A percentile compares a stretch with the other conserved stretches of the same genome.
These are phyloP conservation scores for Coemansia aciculifera DNA, from an alignment of 192 early-diverging fungal genomes.

Conservation along the genomic window DNA sequence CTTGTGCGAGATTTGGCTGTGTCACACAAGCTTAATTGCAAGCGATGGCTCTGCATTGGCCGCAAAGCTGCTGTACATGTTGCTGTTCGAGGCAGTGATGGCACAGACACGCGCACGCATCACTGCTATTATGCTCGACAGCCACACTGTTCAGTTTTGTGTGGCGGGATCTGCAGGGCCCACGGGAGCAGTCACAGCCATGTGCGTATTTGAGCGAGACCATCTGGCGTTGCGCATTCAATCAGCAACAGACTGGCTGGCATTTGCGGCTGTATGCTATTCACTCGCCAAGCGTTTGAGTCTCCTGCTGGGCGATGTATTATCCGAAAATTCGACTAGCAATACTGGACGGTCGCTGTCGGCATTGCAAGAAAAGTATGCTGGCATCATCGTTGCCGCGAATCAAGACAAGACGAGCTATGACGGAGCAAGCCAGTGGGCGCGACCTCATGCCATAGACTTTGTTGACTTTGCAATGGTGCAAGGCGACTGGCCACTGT, in stretches of 20 bases:
- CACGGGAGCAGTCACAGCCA: slow-evolving; percentile 8
- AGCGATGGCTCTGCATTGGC: slow-evolving; percentile 2
- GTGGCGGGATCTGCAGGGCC: neutral
- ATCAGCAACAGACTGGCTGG: slow-evolving; percentile 2
- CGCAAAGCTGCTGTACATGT: slow-evolving; percentile 12
- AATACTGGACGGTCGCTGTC: neutral
- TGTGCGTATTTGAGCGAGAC: slow-evolving; percentile 35
- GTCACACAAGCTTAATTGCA: neutral
- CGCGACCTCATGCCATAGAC: neutral
- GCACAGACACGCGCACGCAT: slow-evolving; percentile 6
- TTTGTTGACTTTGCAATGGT: slow-evolving; percentile 10
- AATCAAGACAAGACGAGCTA: neutral
- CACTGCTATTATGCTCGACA: slow-evolving; percentile 23
- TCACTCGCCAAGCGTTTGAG: slow-evolving; percentile 20
- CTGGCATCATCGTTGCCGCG: neutral
- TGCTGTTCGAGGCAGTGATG: slow-evolving; percentile 33
- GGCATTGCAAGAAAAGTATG: slow-evolving; percentile 1
- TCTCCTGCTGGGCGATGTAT: slow-evolving; percentile 15
- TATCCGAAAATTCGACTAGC: neutral
- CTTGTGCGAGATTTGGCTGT: slow-evolving; percentile 42
- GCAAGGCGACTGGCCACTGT: neutral
- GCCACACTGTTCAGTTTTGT: slow-evolving; percentile 24
- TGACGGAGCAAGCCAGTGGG: neutral
- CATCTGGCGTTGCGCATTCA: slow-evolving; percentile 27
- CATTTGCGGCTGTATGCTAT: slow-evolving; percentile 19